phyloP scores from a whole-genome alignment of 148 eudicot species.

The Amaranthus hypochondriacus region DNA sequence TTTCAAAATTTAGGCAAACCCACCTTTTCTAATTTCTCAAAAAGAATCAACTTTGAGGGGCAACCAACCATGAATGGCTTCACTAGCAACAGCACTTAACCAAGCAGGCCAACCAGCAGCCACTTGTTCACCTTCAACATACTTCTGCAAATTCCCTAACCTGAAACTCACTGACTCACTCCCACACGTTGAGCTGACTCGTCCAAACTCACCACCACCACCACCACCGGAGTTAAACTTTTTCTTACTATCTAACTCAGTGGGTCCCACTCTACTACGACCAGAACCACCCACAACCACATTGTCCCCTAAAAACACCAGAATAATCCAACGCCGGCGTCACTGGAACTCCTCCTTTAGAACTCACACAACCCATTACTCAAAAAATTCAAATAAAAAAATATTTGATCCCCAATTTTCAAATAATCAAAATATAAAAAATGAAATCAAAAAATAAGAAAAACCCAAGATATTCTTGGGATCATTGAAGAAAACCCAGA shows the following conservation, averaged over 20 bases:
- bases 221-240: slow-evolving; percentile 15
- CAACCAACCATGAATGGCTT: slow-evolving; percentile 95
- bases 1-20: not conserved
- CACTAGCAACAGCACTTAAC: slow-evolving; percentile 93
- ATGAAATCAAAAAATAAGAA: not conserved
- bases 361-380: slow-evolving; percentile 83
- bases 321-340: slow-evolving; percentile 85
- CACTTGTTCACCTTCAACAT: slow-evolving; percentile 72
- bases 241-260: slow-evolving; percentile 3
- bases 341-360: slow-evolving; percentile 81
- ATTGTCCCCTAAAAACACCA: slow-evolving; percentile 48
- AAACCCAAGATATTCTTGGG: slow-evolving; percentile 10
- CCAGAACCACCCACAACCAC: slow-evolving; percentile 35
- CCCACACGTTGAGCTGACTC: slow-evolving; percentile 46
- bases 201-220: slow-evolving; percentile 37
- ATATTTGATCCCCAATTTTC: not conserved
- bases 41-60: slow-evolving; percentile 73
- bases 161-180: slow-evolving; percentile 74
- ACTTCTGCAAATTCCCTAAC: slow-evolving; percentile 73
- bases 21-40: slow-evolving; percentile 87
- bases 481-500: slow-evolving; percentile 34
- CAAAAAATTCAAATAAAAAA: not conserved
- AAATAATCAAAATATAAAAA: not conserved
- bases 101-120: slow-evolving; percentile 99
- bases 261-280: slow-evolving; percentile 32